Percentiles rank a stretch among this genome's conserved stretches.
phyloP scores from a whole-genome alignment of 2,329 filamentous ascomycete species.

The Pyrenochaeta sp. region DNA sequence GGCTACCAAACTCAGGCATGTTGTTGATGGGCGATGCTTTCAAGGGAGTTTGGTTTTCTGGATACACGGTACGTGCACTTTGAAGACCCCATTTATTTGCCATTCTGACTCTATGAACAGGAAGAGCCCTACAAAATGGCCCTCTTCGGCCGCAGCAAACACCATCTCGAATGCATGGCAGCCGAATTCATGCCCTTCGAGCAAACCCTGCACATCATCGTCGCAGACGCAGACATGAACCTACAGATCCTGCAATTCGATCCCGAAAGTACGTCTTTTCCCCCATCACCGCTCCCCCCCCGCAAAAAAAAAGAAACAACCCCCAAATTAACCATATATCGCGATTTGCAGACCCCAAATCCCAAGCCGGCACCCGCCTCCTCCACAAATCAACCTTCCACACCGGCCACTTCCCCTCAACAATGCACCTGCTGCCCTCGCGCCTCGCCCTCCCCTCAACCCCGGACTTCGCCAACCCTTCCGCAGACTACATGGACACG shows the following conservation, averaged over 20 bases:
- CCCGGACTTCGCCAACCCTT: conserved; percentile 40
- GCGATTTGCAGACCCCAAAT: conserved; percentile 78
- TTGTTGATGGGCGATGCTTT: conserved; percentile 88
- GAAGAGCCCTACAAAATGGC: conserved; percentile 97
- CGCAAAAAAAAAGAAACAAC: no score
- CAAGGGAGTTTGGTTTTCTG: conserved; percentile 95
- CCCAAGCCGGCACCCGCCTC: conserved; percentile 84
- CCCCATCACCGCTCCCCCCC: not conserved
- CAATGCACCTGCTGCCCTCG: conserved; percentile 77
- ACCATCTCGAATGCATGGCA: conserved; percentile 77
- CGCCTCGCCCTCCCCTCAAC: conserved; percentile 58
- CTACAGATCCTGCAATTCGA: conserved; percentile 92
- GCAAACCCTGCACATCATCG: conserved; percentile 80
- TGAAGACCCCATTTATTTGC: no score
- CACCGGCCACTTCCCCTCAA: conserved; percentile 78
- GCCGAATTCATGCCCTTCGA: conserved; percentile 91
- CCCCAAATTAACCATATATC: no score
- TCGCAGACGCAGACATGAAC: conserved; percentile 83
- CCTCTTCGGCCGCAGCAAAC: conserved; percentile 85
- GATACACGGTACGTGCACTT: conserved; percentile 71
- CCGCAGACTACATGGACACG: conserved; percentile 40
- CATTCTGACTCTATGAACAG: conserved; percentile 40
- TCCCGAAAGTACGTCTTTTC: conserved; percentile 76
- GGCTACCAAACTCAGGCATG: conserved; percentile 82
- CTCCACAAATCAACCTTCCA: conserved; percentile 89